Conservation (phyloP, 2,329 filamentous ascomycete species). For the Stachybotrys chartarum region DNA sequence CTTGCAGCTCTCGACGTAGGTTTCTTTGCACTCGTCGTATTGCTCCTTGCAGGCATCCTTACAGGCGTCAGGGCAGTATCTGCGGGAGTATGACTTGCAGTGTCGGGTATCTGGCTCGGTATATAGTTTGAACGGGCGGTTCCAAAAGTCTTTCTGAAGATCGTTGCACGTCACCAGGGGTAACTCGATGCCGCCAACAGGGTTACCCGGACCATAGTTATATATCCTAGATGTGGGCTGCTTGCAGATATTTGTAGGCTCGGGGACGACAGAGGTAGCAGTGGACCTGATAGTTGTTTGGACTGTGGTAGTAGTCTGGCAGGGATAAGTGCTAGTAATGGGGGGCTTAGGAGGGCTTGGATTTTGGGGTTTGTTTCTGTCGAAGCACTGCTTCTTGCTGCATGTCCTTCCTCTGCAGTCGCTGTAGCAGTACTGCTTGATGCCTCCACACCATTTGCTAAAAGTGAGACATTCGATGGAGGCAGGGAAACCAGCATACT, state of each 20-base stretch:
- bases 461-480: constrained; percentile 44
- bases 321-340: constrained; percentile 23
- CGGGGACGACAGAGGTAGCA: constrained; percentile 30
- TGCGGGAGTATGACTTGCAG: constrained; percentile 37
- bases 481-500: constrained; percentile 41
- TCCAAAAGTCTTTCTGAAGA: constrained; percentile 29
- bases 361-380: constrained; percentile 30
- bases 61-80: constrained; percentile 32
- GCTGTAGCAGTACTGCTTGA: constrained; percentile 35
- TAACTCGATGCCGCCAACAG: constrained; percentile 43
- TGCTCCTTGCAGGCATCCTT: constrained; percentile 46
- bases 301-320: constrained; percentile 19
- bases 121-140: constrained; percentile 44
- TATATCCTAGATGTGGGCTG: constrained; percentile 48
- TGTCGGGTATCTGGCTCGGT: constrained; percentile 30
- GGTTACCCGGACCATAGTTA: constrained; percentile 59
- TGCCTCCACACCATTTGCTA: constrained; percentile 37
- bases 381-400: constrained; percentile 36
- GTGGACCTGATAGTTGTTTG: constrained; percentile 22
- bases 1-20: constrained; percentile 44
- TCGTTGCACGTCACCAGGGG: constrained; percentile 51
- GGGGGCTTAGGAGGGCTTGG: constrained; percentile 24
- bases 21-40: constrained; percentile 37
- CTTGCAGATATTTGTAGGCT: constrained; percentile 44
- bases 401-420: constrained; percentile 27